A percentile compares a stretch with the other conserved stretches of the same genome.
Conservation (phyloP, 768 basidiomycete genomes). For the Crassisporium funariophilum region DNA sequence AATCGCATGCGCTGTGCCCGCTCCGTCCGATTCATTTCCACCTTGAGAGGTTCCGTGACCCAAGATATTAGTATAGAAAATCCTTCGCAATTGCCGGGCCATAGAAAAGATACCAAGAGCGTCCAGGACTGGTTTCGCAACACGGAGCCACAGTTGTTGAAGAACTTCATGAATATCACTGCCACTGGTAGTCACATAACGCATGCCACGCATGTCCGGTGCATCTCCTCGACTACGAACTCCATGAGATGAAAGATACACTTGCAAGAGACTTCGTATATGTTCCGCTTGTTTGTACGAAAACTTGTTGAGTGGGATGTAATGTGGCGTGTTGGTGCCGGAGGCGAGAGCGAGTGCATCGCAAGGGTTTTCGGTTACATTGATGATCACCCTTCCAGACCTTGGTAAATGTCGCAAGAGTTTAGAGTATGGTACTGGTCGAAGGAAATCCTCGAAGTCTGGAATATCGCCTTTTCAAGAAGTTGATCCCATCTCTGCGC, state of each 20-base stretch:
- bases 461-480: slow-evolving; percentile 12
- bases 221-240: slow-evolving; percentile 1
- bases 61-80: too few relatives aligned
- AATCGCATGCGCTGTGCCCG: too few relatives aligned
- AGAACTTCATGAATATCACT: too few relatives aligned
- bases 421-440: slow-evolving; percentile 9
- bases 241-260: slow-evolving; percentile 1
- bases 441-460: slow-evolving; percentile 17
- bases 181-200: background rate
- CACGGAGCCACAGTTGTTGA: slow-evolving; percentile 19
- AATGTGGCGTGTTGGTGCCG: slow-evolving; percentile 13
- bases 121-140: slow-evolving; percentile 24
- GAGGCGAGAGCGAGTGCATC: slow-evolving; percentile 23
- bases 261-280: slow-evolving; percentile 3
- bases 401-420: slow-evolving; percentile 10
- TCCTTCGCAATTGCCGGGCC: too few relatives aligned
- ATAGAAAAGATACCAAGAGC: too few relatives aligned
- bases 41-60: too few relatives aligned
- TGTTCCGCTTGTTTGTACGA: slow-evolving; percentile 6
- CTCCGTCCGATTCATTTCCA: too few relatives aligned
- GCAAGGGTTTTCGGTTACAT: slow-evolving; percentile 17
- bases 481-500: slow-evolving; percentile 9
- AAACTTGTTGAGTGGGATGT: slow-evolving; percentile 20
- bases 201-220: background rate
- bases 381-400: slow-evolving; percentile 20